Conservation (phyloP, 1,139 yeast species). For the Kurtzmaniella quercitrusa region DNA sequence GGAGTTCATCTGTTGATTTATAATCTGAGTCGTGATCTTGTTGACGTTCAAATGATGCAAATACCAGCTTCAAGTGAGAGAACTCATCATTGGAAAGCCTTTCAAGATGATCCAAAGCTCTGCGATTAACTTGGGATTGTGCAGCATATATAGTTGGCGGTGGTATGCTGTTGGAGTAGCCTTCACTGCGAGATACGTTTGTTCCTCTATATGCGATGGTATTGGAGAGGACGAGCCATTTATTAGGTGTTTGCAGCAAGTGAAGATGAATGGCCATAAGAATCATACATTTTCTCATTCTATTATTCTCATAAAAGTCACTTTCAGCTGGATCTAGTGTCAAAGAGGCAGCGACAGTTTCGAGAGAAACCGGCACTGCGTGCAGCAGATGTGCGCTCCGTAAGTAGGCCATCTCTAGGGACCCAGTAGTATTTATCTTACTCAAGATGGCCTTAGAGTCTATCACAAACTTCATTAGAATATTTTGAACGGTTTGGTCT, state of each 20-base stretch:
- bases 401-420: constrained; percentile 21
- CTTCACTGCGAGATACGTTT: constrained; percentile 17
- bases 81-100: background rate
- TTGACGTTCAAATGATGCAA: constrained; percentile 9
- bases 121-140: constrained; percentile 20
- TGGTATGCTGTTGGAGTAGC: constrained; percentile 26
- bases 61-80: constrained; percentile 14
- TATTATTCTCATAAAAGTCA: background rate
- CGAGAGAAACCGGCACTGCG: constrained; percentile 9
- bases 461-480: constrained; percentile 19
- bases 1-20: constrained; percentile 20
- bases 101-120: constrained; percentile 7
- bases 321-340: background rate
- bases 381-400: constrained; percentile 18
- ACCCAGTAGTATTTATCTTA: constrained; percentile 8
- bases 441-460: constrained; percentile 11
- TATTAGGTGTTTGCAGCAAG: constrained; percentile 19
- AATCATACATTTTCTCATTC: constrained; percentile 9
- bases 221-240: constrained; percentile 27
- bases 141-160: constrained; percentile 21
- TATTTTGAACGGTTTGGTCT: background rate
- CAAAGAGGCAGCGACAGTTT: constrained; percentile 2
- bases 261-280: constrained; percentile 26
- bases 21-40: constrained; percentile 11
- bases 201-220: constrained; percentile 13